These are phyloP conservation scores for Arthrobotrys iridis DNA, from an alignment of 2,329 filamentous ascomycete species.

Conservation along the genomic window DNA sequence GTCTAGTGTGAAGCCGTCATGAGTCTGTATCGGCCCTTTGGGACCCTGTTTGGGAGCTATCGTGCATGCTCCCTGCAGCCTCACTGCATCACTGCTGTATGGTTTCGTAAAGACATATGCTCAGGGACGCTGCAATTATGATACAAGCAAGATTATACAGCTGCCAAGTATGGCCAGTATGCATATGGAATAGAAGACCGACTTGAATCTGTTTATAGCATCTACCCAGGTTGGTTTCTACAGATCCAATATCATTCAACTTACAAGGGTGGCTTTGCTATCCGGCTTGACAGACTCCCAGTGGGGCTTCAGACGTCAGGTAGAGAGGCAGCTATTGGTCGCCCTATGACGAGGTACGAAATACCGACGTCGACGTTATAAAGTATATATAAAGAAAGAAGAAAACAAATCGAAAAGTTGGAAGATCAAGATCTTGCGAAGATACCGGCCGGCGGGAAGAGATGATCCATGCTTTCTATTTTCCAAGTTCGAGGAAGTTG, in stretches of 20 bases:
- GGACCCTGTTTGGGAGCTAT: neutral
- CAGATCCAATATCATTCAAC: neutral
- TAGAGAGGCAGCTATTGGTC: neutral
- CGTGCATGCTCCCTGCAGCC: neutral
- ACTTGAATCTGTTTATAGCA: neutral
- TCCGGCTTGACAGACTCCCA: neutral
- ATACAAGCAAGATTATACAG: neutral
- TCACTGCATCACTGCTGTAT: neutral
- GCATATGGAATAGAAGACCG: neutral
- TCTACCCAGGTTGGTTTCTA: neutral
- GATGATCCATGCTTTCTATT: conserved; percentile 5
- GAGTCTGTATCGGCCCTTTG: neutral
- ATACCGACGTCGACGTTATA: neutral
- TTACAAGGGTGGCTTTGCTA: neutral
- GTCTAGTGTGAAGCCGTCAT: neutral
- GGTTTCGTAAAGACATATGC: too few species aligned
- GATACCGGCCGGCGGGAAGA: neutral
- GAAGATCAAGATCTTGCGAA: conserved; percentile 12
- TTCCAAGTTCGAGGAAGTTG: neutral
- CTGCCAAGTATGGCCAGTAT: neutral
- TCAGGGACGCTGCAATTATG: neutral
- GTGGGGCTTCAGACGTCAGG: neutral
- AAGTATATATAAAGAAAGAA: too few species aligned
- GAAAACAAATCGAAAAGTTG: neutral
- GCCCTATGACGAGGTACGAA: neutral